Evolutionary conservation across 2,329 filamentous ascomycete genomes (phyloP), one percentile per base, ranked within the genome.

Genomic region (Penicillium sp.): DNA sequence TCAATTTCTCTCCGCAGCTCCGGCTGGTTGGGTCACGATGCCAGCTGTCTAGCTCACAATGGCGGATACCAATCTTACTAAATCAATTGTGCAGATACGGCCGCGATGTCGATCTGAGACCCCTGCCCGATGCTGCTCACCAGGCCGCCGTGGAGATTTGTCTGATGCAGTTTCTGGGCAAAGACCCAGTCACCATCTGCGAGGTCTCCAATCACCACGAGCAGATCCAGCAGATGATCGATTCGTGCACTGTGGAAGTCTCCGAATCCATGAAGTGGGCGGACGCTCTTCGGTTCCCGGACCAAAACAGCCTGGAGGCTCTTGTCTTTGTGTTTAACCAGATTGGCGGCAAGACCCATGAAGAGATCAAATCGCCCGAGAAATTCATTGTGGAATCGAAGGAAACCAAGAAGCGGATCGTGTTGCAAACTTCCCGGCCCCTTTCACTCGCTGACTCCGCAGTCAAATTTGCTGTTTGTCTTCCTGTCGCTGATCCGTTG

Each of bases 401-500:
- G 5, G 35, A 30, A 16, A 26, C 26, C 13, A 20, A 38, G 10
- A 28, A 36, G 14, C 27, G 39, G 9, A 9, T 27, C 13, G 11
- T 16, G 5, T 11, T 20, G 9, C 17, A 29, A 21, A 14, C n/a
- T 13, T 42, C 37, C 45, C 45, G 16, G 50, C 50, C 42, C 50
- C 64, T 82, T 10, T 67, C 75, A 3, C 60, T 93, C 18, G 60
- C 68, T 13, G 76, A 87, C 51, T 65, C 72, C 1, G 63, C 71
- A 27, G 60, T 86, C 49, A 88, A 86, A 61, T 90, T 93, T 71
- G 80, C 81, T 41, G 87, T 93, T 77, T 50, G 83, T 45, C 7
- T 75, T n/a, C 11, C 25, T n/a, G n/a, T n/a, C n/a, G n/a, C n/a
- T n/a, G n/a, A n/a, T n/a, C n/a, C n/a, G n/a, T 45, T 23, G 26